Evolutionary conservation across 805 yeast species (phyloP), one percentile per base, ranked within the genome.

Genomic region (Sungouiozyma intestinalis): DNA sequence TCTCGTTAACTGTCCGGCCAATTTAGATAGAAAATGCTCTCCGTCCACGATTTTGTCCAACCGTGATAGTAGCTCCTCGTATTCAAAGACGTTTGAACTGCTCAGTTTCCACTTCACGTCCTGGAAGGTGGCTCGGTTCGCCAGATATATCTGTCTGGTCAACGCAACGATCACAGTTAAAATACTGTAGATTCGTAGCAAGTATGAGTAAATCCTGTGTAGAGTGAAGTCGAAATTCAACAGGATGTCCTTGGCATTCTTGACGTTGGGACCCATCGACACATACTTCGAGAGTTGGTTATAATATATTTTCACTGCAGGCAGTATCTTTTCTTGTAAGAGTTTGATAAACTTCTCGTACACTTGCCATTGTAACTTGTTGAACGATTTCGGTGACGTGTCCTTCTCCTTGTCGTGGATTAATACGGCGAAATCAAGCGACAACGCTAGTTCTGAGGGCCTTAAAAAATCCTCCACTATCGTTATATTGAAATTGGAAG

Each of bases 141-240:
- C 59, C 15, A 54, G 15, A 41, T 53, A 58, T 8, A 59, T 39
- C 36, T 58, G 62, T 36, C 58, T 54, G 8, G 48, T 32, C 15
- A 59, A 13, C 36, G 54, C 48, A 5, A 47, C 42, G 3, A 53
- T 41, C 24, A 55, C 46, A 24, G 49, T 45, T 2, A 49, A 31
- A 5, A 54, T 31, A 31, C 49, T 45, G 20, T 50, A 42, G 8
- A 48, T 43, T 32, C 58, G 47, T 7, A 57, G 42, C 2, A 57
- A 40, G 16, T 55, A 44, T 11, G 73, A 64, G 43, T 74, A 66
- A 3, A 74, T 58, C 44, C 72, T 62, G 48, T 77, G 81, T 34
- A 73, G 50, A 0, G 74, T 33, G 19, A 40, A 45, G 16, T 42
- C 38, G 11, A 20, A 39, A 33, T 29, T 27, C 3, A 45, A 33